Percentiles rank a stretch among this genome's conserved stretches.
phyloP scores from a whole-genome alignment of 495 filamentous ascomycete species.

The Neurospora tetrasperma region DNA sequence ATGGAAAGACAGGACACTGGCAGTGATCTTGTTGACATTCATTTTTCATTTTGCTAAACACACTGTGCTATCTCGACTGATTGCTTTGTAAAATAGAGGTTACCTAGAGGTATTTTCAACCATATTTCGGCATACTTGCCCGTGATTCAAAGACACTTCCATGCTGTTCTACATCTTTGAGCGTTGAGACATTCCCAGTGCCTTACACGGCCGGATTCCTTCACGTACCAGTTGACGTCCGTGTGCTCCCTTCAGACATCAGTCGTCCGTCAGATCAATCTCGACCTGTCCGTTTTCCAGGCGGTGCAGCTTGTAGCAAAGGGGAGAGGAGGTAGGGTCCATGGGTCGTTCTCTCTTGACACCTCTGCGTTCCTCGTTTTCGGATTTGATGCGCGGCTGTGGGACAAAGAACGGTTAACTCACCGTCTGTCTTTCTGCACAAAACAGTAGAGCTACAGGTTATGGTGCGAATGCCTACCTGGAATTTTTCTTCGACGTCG shows the following conservation, averaged over 20 bases:
- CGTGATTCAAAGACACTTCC: neutral
- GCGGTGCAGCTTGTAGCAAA: conserved; percentile 1
- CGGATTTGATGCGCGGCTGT: neutral
- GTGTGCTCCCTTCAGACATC: neutral
- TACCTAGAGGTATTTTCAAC: neutral
- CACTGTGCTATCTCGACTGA: neutral
- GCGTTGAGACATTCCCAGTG: neutral
- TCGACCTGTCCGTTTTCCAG: neutral
- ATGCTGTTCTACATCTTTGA: neutral
- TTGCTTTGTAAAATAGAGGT: neutral
- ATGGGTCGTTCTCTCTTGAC: neutral
- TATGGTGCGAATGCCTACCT: neutral
- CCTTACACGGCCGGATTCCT: neutral
- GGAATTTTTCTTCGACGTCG: neutral
- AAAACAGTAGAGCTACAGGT: neutral
- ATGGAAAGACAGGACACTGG: neutral
- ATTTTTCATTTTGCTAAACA: neutral
- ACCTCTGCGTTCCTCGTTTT: neutral
- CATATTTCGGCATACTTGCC: neutral
- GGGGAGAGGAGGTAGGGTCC: neutral
- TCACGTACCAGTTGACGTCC: neutral
- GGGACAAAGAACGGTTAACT: neutral
- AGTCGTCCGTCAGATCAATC: conserved; percentile 4
- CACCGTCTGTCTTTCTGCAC: neutral
- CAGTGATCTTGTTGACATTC: neutral